Conservation (phyloP, 306 rosid species). For the Hippophae gyantsensis region DNA sequence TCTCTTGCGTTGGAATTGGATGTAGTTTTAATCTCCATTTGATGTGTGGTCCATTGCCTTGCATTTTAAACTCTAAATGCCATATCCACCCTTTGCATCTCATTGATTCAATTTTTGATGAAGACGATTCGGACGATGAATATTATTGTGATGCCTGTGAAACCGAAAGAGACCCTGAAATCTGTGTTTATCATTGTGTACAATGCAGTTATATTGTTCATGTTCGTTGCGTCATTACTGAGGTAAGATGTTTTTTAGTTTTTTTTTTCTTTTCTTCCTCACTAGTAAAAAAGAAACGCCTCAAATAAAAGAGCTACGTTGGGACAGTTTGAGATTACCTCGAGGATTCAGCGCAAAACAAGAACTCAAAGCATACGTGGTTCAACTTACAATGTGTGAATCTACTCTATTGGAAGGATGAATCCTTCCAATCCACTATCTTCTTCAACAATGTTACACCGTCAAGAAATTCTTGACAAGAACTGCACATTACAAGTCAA, state of each 20-base stretch:
- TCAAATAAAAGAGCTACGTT: too few relatives aligned
- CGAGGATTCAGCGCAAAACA: too few relatives aligned
- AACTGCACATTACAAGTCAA: too few relatives aligned
- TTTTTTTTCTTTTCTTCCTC: background rate
- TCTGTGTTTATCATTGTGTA: constrained; percentile 5
- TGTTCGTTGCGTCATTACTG: background rate
- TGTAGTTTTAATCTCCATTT: constrained; percentile 11
- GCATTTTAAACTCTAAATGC: background rate
- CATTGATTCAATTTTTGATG: background rate
- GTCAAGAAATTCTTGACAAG: too few relatives aligned
- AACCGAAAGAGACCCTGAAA: constrained; percentile 1
- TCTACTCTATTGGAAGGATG: too few relatives aligned
- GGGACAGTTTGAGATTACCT: too few relatives aligned
- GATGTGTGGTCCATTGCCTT: constrained; percentile 11
- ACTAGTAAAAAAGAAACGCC: too few relatives aligned
- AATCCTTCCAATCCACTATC: too few relatives aligned
- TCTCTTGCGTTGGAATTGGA: background rate
- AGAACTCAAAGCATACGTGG: too few relatives aligned
- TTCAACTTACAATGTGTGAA: too few relatives aligned
- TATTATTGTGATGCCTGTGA: constrained; percentile 11
- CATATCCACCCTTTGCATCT: constrained; percentile 6
- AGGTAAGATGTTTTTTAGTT: constrained; percentile 6
- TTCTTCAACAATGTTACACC: too few relatives aligned
- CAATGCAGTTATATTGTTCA: constrained; percentile 2
- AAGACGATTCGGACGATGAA: constrained; percentile 5